Base-by-base conservation (phyloP, 345 rosid species). In the Hibiscus syriacus region DNA sequence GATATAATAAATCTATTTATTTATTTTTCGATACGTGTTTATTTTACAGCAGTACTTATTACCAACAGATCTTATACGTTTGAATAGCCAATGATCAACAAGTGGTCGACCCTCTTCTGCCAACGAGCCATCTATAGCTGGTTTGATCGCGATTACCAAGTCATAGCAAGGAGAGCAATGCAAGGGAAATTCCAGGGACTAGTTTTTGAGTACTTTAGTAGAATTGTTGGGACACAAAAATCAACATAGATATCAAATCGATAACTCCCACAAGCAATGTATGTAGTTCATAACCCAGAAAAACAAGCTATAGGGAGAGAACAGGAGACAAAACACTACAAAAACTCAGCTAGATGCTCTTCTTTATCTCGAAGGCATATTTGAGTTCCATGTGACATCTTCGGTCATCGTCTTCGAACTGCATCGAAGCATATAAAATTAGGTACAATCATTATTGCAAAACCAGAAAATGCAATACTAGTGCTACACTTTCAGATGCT, bases 381-480 rank as follows among this genome's bases (percentile, higher is more conserved):
- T 80, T 73, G 55, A 84, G 82, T 23, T 84, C 83, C 83, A 84
- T 72, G 68, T 84, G 83, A 69, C 84, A 78, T 73, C 86, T 80
- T 67, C 38, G 71, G 66, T 82, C 88, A 32, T 84, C 88, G 64
- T 84, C 88, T 74, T 72, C 83, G 25, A 81, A 84, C 88, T 81
- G 85, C 79, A 78, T 4, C 7, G 58, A 65, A n/a, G 39, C 26
- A 23, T 20, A 53, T 2, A 22, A 25, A 22, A 64, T 9, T 1
- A 55, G 36, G 32, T 65, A 53, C 56, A 23, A 9, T 45, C 2
- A 14, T 10, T 39, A 20, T 61, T 3, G 27, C 17, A 66, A 49
- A 49, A 27, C 20, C 8, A 38, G 41, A 23, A 32, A 36, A 25
- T 10, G 34, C 22, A 41, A 26, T 8, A 23, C 45, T 38, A 38